A percentile compares a stretch with the other conserved stretches of the same genome.
These are phyloP conservation scores for Boletus smithii DNA, from an alignment of 1,284 basidiomycete genomes.

Conservation along the genomic window DNA sequence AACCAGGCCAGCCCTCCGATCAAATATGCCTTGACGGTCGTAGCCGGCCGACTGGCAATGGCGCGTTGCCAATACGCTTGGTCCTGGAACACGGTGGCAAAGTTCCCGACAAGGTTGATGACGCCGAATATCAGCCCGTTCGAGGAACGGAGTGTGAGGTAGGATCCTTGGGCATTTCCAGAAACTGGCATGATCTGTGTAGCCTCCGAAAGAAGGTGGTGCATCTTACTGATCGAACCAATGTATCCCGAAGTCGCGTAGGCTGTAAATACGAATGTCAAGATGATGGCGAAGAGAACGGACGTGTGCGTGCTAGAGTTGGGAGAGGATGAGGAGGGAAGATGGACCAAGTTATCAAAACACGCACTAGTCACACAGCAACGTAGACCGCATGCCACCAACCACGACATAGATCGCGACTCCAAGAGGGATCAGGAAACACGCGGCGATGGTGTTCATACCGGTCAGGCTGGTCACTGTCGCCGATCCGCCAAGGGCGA, in stretches of 20 bases:
- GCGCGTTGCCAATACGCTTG: slow-evolving; percentile 84
- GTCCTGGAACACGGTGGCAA: slow-evolving; percentile 78
- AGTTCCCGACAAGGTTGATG: slow-evolving; percentile 83
- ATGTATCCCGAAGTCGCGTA: slow-evolving; percentile 71
- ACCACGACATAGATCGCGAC: slow-evolving; percentile 60
- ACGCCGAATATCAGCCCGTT: slow-evolving; percentile 86
- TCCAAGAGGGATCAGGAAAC: slow-evolving; percentile 70
- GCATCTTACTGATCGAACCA: slow-evolving; percentile 55
- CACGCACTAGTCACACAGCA: slow-evolving; percentile 58
- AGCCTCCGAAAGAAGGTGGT: slow-evolving; percentile 55
- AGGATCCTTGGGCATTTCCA: slow-evolving; percentile 68
- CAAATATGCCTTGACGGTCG: slow-evolving; percentile 86
- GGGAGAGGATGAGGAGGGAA: slow-evolving; percentile 23
- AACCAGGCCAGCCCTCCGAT: slow-evolving; percentile 90
- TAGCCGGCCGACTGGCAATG: slow-evolving; percentile 79
- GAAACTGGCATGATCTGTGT: slow-evolving; percentile 47
- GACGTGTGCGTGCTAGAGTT: slow-evolving; percentile 66
- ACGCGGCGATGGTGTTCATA: slow-evolving; percentile 79
- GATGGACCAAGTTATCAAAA: slow-evolving; percentile 6
- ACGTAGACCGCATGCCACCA: slow-evolving; percentile 60
- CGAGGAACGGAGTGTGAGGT: slow-evolving; percentile 77
- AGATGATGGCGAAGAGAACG: slow-evolving; percentile 78
- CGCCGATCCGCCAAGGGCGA: slow-evolving; percentile 68
- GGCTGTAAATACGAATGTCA: slow-evolving; percentile 67
- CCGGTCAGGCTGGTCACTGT: slow-evolving; percentile 80